Percentiles rank a stretch among this genome's conserved stretches.
These are phyloP conservation scores for Neofusicoccum kwambonambiense DNA, from an alignment of 2,329 filamentous ascomycete genomes.

Conservation along the genomic window DNA sequence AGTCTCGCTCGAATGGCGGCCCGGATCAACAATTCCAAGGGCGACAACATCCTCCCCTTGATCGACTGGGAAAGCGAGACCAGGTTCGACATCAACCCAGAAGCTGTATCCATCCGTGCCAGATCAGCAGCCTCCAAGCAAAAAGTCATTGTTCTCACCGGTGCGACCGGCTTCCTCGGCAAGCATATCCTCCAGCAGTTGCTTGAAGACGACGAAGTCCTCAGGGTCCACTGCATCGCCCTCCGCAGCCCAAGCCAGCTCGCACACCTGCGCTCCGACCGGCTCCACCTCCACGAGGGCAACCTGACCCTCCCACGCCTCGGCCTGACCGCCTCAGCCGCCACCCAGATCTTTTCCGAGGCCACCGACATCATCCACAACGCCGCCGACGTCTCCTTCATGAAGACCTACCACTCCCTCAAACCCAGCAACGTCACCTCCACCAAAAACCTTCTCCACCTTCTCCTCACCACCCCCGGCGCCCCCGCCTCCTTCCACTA, in stretches of 20 bases:
- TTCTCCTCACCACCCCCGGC: conserved; percentile 16
- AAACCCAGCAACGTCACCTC: conserved; percentile 23
- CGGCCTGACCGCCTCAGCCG: conserved; percentile 36
- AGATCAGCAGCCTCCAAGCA: neutral
- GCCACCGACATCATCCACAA: conserved; percentile 23
- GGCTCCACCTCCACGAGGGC: conserved; percentile 37
- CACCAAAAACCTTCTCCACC: neutral
- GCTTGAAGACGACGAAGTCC: neutral
- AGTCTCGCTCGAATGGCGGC: conserved; percentile 10
- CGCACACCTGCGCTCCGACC: conserved; percentile 20
- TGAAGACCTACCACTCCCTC: conserved; percentile 26
- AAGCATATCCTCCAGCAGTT: neutral
- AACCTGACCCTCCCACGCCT: conserved; percentile 33
- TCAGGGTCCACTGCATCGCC: conserved; percentile 18
- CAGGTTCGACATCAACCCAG: conserved; percentile 16
- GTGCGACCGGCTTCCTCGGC: conserved; percentile 20
- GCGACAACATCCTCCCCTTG: too few species aligned
- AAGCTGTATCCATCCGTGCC: neutral
- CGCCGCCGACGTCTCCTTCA: conserved; percentile 24
- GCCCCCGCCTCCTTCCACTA: conserved; percentile 24
- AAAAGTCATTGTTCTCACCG: conserved; percentile 19
- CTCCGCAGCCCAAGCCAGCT: neutral
- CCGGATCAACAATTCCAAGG: neutral
- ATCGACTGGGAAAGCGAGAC: neutral
- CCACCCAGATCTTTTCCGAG: conserved; percentile 28